Conservation (phyloP, 208 protist genomes). For the Spongospora subterranea region DNA sequence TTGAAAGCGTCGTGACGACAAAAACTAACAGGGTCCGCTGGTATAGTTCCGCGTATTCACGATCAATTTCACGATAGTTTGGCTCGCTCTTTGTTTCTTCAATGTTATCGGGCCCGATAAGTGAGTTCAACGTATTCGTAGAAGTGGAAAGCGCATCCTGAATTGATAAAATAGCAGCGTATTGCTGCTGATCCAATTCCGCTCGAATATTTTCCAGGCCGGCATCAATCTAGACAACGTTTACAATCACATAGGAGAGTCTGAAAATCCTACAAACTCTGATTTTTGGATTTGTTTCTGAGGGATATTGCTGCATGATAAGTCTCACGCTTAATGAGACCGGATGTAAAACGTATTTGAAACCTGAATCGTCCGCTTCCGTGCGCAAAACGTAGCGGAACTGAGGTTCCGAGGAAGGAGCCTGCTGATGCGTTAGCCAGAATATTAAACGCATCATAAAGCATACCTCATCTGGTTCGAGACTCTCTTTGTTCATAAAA, state of each 20-base stretch:
- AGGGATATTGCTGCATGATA: constrained; percentile 1
- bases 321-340: not conserved
- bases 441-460: not conserved
- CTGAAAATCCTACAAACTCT: not conserved
- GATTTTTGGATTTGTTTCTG: not conserved
- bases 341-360: not conserved
- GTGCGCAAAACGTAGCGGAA: constrained; percentile 12
- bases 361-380: not conserved
- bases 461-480: constrained; percentile 4
- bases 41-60: constrained; percentile 7
- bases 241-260: not conserved
- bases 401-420: constrained; percentile 14
- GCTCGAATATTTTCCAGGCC: not conserved
- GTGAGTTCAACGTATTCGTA: not conserved
- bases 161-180: not conserved
- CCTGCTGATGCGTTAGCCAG: not conserved
- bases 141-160: not conserved
- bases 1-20: not conserved
- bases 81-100: not conserved
- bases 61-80: not conserved
- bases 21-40: constrained; percentile 7
- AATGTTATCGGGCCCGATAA: not conserved
- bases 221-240: not conserved
- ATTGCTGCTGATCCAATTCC: not conserved
- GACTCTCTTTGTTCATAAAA: not conserved